Evolutionary conservation across 371 early-diverging fungal species (phyloP), one percentile per base, ranked within the genome.

Genomic region (Mucor irregularis): DNA sequence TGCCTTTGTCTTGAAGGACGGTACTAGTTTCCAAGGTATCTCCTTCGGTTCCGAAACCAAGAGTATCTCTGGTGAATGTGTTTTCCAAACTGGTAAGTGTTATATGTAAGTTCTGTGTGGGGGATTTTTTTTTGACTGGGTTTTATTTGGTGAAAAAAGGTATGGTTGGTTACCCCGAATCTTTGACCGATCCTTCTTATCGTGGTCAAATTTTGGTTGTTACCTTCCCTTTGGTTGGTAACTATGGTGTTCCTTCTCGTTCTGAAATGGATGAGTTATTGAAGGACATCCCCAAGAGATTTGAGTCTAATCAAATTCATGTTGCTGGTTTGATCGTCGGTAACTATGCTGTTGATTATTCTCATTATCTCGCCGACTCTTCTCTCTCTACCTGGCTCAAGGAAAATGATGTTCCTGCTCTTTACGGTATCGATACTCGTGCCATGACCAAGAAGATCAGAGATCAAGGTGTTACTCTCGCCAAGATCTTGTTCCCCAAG

Each of bases 141-240:
- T 6, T 42, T 42, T 17, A 14, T 25, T 45, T 28, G 1, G 2
- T 14, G 21, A 29, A 50, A 73, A 40, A 76, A 77, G 77, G 77
- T 47, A 77, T 77, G 77, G 78, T 77, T 31, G 78, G 68, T 40
- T 98, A 96, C 72, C 93, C 95, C 26, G 97, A 98, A 74, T 93
- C 96, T 25, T 79, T 96, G 74, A 97, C 97, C 11, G 97, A 98
- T 78, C 97, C 97, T 26, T 94, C 94, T 30, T 96, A 96, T 75
- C 84, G 89, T 49, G 97, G 96, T 14, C 96, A 98, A 80, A 92
- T 98, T 64, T 73, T 98, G 50, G 94, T 93, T 40, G 72, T 94
- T 54, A 94, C 95, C 42, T 92, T 90, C 73, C 95, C 95, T 17
- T 77, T 94, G 49, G 76, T 94, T 46, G 87, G 80, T 73, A 97